phyloP scores from a whole-genome alignment of 129 eudicot species.

The Gnaphalium uliginosum region DNA sequence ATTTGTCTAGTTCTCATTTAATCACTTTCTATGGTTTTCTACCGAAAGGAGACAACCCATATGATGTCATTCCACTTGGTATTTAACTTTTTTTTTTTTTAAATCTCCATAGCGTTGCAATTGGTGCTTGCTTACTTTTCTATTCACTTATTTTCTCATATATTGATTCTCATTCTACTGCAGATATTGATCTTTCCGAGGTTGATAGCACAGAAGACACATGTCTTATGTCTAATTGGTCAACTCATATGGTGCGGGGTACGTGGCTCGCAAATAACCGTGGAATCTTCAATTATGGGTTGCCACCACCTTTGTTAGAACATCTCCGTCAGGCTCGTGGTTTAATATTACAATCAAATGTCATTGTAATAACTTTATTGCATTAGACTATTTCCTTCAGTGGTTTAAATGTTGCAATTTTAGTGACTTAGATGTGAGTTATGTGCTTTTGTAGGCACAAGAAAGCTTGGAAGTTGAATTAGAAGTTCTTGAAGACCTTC shows the following conservation, averaged over 20 bases:
- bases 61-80: conserved; percentile 85
- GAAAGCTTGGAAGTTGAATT: conserved; percentile 64
- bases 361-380: conserved; percentile 41
- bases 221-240: conserved; percentile 43
- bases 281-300: conserved; percentile 68
- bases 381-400: neutral
- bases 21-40: conserved; percentile 82
- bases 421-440: neutral
- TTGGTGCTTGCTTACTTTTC: conserved; percentile 15
- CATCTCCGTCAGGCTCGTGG: conserved; percentile 54
- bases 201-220: conserved; percentile 42
- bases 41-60: conserved; percentile 68
- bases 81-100: conserved; percentile 8
- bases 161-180: conserved; percentile 17
- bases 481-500: conserved; percentile 60
- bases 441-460: conserved; percentile 41
- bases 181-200: conserved; percentile 61
- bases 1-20: conserved; percentile 69
- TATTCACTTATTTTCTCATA: neutral
- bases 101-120: neutral
- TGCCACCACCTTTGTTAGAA: conserved; percentile 69
- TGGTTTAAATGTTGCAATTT: conserved; percentile 10
- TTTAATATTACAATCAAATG: conserved; percentile 29
- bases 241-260: conserved; percentile 83
- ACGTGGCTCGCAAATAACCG: conserved; percentile 82